Evolutionary conservation across 2,329 filamentous ascomycete species (phyloP), one percentile per base, ranked within the genome.

Genomic region (Ustilaginoidea virens): DNA sequence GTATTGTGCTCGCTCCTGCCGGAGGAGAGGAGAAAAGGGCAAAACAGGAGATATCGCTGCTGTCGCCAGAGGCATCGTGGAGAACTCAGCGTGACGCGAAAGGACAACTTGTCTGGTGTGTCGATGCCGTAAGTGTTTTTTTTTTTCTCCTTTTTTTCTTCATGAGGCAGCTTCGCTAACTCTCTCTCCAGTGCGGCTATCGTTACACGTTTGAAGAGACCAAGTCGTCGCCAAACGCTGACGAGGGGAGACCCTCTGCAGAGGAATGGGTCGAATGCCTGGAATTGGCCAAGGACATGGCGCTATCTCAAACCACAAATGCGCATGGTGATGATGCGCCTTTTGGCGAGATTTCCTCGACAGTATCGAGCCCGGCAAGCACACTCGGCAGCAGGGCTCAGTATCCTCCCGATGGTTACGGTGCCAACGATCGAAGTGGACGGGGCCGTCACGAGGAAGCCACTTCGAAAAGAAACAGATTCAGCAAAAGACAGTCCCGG

Each of bases 1-100:
- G 90, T 24, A 78, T 98, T 29, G 75, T 98, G 27, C 66, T 98
- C 45, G 87, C 83, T 9, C 81, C 90, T 5, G 78, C 86, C 15
- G 86, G 87, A 5, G 90, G 87, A 1, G 90, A 93, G 38, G 87
- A 96, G 48, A 98, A 98, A 58, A 86, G 90, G 51, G 70, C 83
- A 14, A 98, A 98, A 51, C 69, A 82, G 43, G 90, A 98, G 41
- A 72, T 98, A 20, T 82, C 81, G n/a, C 63, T 98, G 16, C 59
- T 92, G 13, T 66, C 68, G 2, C 61, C 77, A 2, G 85, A 82
- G 30, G 82, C 75, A 40, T 61, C 69, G 16, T 96, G 82, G 74
- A 78, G 71, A 48, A 83, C 67, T 29, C 81, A 80, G 41, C 69
- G 76, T 25, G 90, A 93, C 52, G 64, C 73, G n/a, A 94, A 92